Evolutionary conservation across 805 yeast species (phyloP), one percentile per base, ranked within the genome.

Genomic region (Starmerella bacillaris): DNA sequence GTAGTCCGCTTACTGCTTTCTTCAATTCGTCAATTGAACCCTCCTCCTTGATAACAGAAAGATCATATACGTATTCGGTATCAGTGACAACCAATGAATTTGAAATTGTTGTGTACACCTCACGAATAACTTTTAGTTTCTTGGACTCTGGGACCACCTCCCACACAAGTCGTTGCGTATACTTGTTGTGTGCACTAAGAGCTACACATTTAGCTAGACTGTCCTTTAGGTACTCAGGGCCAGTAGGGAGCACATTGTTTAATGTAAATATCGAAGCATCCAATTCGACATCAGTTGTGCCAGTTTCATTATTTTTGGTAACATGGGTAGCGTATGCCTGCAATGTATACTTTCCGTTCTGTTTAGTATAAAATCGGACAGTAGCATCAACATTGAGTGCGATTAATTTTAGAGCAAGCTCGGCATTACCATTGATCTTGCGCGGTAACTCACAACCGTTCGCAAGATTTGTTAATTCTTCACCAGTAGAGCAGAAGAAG

Each of bases 151-250:
- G 24, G 14, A 15, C 33, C 11, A 22, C 24, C 24, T 12, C 9
- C 82, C 84, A 78, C 42, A 78, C 78, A 44, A 63, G 64, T 37
- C 89, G 61, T 40, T 68, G 69, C 49, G 76, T 72, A 37, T 61
- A 64, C 39, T 70, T 68, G 21, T 64, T 60, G 2, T 22, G 9
- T 12, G 9, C 24, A 9, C 11, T 12, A 12, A 9, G 9, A 12
- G 11, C 11, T 9, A 22, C 12, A 12, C 24, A 9, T 22, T 22
- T 22, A 22, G 24, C 24, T 12, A 22, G 24, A 12, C 24, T 22
- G 24, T 9, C 24, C 24, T 22, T 9, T 12, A 22, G 24, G 12
- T 22, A 12, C 24, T 22, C 24, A 12, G 9, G 24, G 24, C 24
- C 24, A 9, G 24, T 12, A 22, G 24, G 24, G 24, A 22, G 12